These are phyloP conservation scores for Stagonosporopsis cucurbitacearum DNA, from an alignment of 2,329 filamentous ascomycete genomes.

Conservation along the genomic window DNA sequence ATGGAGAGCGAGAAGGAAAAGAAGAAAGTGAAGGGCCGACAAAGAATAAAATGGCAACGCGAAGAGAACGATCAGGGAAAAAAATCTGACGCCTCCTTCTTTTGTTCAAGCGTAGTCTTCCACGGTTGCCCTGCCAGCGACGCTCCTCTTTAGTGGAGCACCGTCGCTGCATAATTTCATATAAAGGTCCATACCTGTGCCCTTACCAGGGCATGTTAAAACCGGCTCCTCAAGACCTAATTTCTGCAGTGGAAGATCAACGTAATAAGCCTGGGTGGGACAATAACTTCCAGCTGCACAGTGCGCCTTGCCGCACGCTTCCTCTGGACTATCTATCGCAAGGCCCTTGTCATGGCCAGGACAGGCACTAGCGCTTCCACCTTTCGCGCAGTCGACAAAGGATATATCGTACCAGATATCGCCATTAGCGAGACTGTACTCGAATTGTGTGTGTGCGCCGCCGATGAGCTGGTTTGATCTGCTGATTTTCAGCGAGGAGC, in stretches of 20 bases:
- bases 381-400: conserved; percentile 37
- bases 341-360: conserved; percentile 33
- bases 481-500: conserved; percentile 36
- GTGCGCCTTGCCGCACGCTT: conserved; percentile 20
- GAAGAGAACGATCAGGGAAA: background rate
- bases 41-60: background rate
- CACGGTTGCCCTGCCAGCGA: conserved; percentile 26
- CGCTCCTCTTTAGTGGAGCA: conserved; percentile 30
- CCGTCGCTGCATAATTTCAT: conserved; percentile 32
- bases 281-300: conserved; percentile 33
- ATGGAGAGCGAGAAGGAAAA: background rate
- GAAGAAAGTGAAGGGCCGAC: background rate
- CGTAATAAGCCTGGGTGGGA: conserved; percentile 35
- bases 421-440: conserved; percentile 30
- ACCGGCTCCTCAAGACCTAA: conserved; percentile 33
- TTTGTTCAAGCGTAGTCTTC: conserved; percentile 8
- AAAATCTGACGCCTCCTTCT: background rate
- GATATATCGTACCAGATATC: conserved; percentile 39
- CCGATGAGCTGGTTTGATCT: conserved; percentile 27
- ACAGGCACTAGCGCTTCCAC: conserved; percentile 27
- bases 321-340: conserved; percentile 23
- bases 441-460: conserved; percentile 37
- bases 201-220: conserved; percentile 27
- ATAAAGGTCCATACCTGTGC: conserved; percentile 27
- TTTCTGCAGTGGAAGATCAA: conserved; percentile 30